These are phyloP conservation scores for Saccharomycopsis amapae DNA, from an alignment of 805 yeast genomes.

Conservation along the genomic window DNA sequence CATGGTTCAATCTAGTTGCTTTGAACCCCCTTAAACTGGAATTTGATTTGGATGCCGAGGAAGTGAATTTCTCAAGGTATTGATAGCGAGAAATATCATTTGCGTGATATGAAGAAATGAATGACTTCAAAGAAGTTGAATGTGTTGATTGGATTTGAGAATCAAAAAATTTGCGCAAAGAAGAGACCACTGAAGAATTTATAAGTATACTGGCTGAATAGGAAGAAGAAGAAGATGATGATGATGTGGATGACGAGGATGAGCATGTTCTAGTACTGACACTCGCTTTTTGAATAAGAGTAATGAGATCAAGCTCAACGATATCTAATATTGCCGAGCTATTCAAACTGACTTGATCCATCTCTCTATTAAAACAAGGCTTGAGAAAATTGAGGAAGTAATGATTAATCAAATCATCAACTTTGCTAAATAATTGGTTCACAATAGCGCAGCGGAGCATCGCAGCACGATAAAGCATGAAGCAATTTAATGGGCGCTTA, in stretches of 20 bases:
- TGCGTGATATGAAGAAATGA: neutral
- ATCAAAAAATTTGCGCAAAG: too few species aligned
- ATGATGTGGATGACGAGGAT: neutral
- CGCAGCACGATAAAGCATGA: slow-evolving; percentile 39
- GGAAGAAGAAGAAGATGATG: neutral
- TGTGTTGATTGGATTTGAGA: neutral
- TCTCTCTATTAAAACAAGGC: neutral
- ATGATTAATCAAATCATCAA: neutral
- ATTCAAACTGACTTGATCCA: neutral
- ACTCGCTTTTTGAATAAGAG: too few species aligned
- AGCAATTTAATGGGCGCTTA: slow-evolving; percentile 42
- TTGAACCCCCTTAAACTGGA: too few species aligned
- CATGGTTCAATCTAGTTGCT: slow-evolving; percentile 33
- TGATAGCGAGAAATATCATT: neutral
- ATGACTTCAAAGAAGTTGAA: neutral
- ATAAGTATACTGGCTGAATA: neutral
- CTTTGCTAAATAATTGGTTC: slow-evolving; percentile 23
- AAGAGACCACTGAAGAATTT: neutral
- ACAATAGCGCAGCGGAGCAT: slow-evolving; percentile 36
- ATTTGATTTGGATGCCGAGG: slow-evolving; percentile 14
- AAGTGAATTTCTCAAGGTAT: neutral
- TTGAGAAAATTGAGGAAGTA: slow-evolving; percentile 15
- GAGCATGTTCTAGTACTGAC: too few species aligned
- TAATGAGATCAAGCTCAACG: neutral
- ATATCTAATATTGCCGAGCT: neutral